Base-by-base conservation (phyloP, 2,329 filamentous ascomycete genomes). In the Waltergamsia citrina region DNA sequence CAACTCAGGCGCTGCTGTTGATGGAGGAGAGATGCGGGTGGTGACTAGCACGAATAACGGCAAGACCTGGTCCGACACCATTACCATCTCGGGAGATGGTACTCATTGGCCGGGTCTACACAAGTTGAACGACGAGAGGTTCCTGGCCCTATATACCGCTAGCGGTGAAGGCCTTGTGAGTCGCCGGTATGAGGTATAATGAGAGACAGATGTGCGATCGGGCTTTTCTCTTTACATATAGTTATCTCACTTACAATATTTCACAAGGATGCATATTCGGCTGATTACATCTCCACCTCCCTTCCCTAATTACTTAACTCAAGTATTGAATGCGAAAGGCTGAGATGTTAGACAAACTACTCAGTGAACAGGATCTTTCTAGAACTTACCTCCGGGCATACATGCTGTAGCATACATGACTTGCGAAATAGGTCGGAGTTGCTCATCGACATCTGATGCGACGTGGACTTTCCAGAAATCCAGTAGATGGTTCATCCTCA, bases 381-480 rank as follows among this genome's bases (percentile, higher is more conserved):
- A 21, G 17, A 14, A 56, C 66, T 64, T 43, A 74, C 70, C 67
- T 43, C 71, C 71, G 5, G 69, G 67, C 32, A 71, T 60, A 41
- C 75, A 42, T 22, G 69, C 69, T 5, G 69, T 57, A 11, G 71
- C 66, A 52, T 71, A 74, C 71, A 76, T 76, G 25, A 69, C 69
- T 16, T 60, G 49, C 5, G 68, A 73, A 26, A 76, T 76, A 0
- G 71, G 69, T 29, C 57, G 52, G 41, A 75, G 43, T 29, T 69
- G 67, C 16, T 52, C 51, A 3, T 50, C 45, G 2, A 40, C 41
- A 14, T 46, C 41, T 5, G 59, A 47, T 11, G 60, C 52, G 2
- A 59, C 48, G 15, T 53, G 42, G 12, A 43, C 42, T 16, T 54
- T 47, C 59, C 57, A 60, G 22, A 57, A 56, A 9, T 45, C 36